A percentile compares a stretch with the other conserved stretches of the same genome.
phyloP scores from a whole-genome alignment of 768 basidiomycete genomes.

The Daedaleopsis sinensis region DNA sequence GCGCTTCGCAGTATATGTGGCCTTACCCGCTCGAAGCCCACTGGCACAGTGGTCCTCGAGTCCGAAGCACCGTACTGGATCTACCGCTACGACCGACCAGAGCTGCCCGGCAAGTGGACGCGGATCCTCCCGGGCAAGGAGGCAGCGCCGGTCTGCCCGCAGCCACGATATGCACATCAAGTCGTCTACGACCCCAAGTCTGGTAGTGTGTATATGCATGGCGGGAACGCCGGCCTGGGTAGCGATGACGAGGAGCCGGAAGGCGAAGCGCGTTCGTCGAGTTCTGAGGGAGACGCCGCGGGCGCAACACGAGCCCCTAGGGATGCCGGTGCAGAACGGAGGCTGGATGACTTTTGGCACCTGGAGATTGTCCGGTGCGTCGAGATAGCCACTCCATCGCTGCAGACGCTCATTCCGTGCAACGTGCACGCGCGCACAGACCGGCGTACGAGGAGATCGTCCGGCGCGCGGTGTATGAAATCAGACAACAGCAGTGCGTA shows the following conservation, averaged over 20 bases:
- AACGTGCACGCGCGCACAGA: constrained; percentile 38
- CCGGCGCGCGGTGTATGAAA: constrained; percentile 60
- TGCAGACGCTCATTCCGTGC: background rate
- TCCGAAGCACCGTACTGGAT: constrained; percentile 65
- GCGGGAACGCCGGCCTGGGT: constrained; percentile 67
- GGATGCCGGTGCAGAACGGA: constrained; percentile 44
- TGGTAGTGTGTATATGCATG: constrained; percentile 68
- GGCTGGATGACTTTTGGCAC: constrained; percentile 79
- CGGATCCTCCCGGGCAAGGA: constrained; percentile 46
- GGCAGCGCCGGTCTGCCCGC: constrained; percentile 43
- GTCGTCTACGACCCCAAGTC: constrained; percentile 68
- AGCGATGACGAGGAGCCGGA: constrained; percentile 20
- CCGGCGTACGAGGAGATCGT: constrained; percentile 65
- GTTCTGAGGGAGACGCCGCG: background rate
- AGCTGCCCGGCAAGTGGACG: constrained; percentile 66
- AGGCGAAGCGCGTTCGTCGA: constrained; percentile 2
- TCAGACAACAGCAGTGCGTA: constrained; percentile 75
- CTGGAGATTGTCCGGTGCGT: constrained; percentile 55
- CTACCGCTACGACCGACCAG: constrained; percentile 55
- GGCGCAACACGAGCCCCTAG: constrained; percentile 44
- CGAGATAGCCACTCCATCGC: background rate
- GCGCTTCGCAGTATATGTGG: constrained; percentile 57
- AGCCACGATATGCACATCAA: constrained; percentile 77
- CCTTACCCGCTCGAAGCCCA: constrained; percentile 47
- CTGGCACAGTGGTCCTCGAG: constrained; percentile 44